Evolutionary conservation across 2,329 filamentous ascomycete genomes (phyloP), one percentile per base, ranked within the genome.

Genomic region (Microsporum canis): DNA sequence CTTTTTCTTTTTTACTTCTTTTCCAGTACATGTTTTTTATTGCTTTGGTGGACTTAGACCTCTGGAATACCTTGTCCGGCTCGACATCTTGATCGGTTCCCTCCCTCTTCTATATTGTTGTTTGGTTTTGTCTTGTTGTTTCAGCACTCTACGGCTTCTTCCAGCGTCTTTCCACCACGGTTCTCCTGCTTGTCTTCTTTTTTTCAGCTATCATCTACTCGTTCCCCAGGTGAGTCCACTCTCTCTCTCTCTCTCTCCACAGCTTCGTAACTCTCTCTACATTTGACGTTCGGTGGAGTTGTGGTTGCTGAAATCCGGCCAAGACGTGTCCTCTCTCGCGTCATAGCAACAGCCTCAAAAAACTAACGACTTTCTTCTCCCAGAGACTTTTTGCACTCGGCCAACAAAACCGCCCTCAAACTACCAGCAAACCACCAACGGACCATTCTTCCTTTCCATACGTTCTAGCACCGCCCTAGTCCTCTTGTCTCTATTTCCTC

Each of bases 1-100:
- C 63, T 66, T 66, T 67, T 65, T 62, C 59, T 60, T 53, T 64
- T 63, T 65, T 61, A 60, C 66, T 64, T 63, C 61, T 64, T 65
- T 66, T 66, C 64, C 66, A 70, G 72, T 67, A 70, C 70, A 73
- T 73, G 68, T 67, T 70, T 67, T 43, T 68, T 69, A 67, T 49
- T 29, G 45, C 45, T 36, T 55, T 55, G 49, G 49, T 34, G 31
- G 31, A 3, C 31, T 55, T 36, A 34, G 65, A 66, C 65, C 23
- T 68, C 65, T 62, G 67, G 70, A 64, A 55, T 66, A 60, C 63
- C 12, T 36, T 47, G 45, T 33, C 41, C 57, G 39, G n/a, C 31
- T 43, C 38, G 49, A 23, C 38, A 41, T 59, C 61, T 64, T 63
- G 10, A 31, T 61, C 60, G 66, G 65, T 61, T 33, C 41, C 61